Base-by-base conservation (phyloP, 1,284 basidiomycete genomes). In the Pterula multifida region DNA sequence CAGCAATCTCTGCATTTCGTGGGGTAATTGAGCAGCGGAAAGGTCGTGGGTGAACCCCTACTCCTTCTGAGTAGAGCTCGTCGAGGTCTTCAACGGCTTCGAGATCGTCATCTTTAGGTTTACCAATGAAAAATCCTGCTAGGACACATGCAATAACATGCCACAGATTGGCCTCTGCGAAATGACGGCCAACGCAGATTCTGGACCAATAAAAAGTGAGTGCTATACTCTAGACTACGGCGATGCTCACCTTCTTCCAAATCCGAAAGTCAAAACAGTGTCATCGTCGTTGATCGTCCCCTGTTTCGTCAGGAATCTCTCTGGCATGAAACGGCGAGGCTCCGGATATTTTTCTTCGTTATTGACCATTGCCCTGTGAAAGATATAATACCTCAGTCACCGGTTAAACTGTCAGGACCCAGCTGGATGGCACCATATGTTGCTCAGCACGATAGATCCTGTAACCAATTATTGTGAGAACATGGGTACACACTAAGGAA, bases 121-220 rank as follows among this genome's bases (percentile, higher is more conserved):
- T 65, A 6, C 46, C 48, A 26, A 70, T 62, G 28, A 67, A 51
- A 54, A 72, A 71, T 1, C 57, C 56, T 0, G 66, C 58, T 3
- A 73, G 54, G 2, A 71, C 53, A 1, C 65, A 68, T 2, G 68
- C 68, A 11, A 67, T 57, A 0, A 62, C 58, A 32, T 71, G 61
- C 65, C 65, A 73, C 2, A 65, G 50, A 0, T 63, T 61, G 9
- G 58, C 62, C 17, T 59, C 53, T 1, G 65, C 69, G 32, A 70
- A 59, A 47, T 70, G 57, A 21, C 61, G 56, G 15, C 68, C 70
- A 13, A 61, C 55, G 54, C 66, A 59, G 2, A 42, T 22, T 39
- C 15, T 3, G 19, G n/a, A 17, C 17, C 26, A 36, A 19, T 32
- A 11, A 36, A 17, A 21, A 22, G 9, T 11, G 9, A 42, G 28